Evolutionary conservation across 1,139 yeast genomes (phyloP).

Genomic region (Suhomyces anneliseae): DNA sequence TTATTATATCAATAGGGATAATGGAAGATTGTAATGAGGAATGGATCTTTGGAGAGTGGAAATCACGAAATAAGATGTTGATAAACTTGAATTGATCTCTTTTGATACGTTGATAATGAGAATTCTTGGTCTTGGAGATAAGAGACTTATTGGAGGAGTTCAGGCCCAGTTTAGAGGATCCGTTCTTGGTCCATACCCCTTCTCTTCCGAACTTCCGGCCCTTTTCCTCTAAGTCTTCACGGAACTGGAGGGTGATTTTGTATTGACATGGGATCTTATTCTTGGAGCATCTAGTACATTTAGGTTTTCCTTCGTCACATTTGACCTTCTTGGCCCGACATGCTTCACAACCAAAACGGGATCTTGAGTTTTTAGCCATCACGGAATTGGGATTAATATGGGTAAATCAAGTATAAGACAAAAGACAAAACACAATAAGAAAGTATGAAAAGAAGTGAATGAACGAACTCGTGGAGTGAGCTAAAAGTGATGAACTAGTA

Average conservation of each 20-base stretch:
- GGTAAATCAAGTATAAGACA: no score
- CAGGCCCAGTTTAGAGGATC: not conserved
- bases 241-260: constrained; percentile 23
- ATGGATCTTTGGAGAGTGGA: constrained; percentile 7
- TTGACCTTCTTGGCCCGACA: constrained; percentile 26
- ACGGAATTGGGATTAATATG: not conserved
- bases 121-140: constrained; percentile 12
- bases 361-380: constrained; percentile 11
- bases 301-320: constrained; percentile 49
- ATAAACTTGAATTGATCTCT: constrained; percentile 21
- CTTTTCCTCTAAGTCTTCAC: constrained; percentile 30
- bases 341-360: constrained; percentile 18
- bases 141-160: constrained; percentile 8
- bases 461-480: no score
- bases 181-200: constrained; percentile 28
- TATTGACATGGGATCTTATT: constrained; percentile 30
- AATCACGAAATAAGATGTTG: constrained; percentile 19
- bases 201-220: constrained; percentile 35
- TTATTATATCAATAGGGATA: constrained; percentile 25
- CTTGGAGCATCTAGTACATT: constrained; percentile 36
- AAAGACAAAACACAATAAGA: no score
- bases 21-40: constrained; percentile 15
- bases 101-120: constrained; percentile 17
- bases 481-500: no score
- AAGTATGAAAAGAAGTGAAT: no score